These are phyloP conservation scores for Microsporum audouinii DNA, from an alignment of 2,329 filamentous ascomycete species.

Conservation along the genomic window DNA sequence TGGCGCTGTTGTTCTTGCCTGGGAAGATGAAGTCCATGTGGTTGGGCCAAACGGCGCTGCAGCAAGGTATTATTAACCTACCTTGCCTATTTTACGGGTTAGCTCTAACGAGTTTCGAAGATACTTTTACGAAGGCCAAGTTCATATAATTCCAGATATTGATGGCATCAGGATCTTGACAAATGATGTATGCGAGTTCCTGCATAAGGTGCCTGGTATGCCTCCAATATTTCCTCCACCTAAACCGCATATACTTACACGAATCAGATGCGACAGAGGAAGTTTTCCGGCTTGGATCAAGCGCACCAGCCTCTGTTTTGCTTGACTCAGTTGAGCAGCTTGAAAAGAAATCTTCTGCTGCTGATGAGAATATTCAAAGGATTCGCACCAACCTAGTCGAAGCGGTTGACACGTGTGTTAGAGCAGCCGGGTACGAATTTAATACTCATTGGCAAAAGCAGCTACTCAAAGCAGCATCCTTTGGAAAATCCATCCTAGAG, in stretches of 20 bases:
- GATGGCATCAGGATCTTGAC: constrained; percentile 87
- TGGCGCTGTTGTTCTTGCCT: constrained; percentile 83
- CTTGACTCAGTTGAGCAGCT: constrained; percentile 85
- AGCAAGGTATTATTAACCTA: constrained; percentile 38
- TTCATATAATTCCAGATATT: constrained; percentile 76
- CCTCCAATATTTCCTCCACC: constrained; percentile 1
- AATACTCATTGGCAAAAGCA: constrained; percentile 88
- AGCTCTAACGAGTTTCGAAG: constrained; percentile 28
- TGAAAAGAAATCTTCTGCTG: constrained; percentile 88
- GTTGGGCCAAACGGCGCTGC: constrained; percentile 74
- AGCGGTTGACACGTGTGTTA: constrained; percentile 86
- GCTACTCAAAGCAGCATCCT: constrained; percentile 88
- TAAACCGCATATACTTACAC: constrained; percentile 4
- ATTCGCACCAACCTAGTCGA: constrained; percentile 80
- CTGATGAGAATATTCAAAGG: constrained; percentile 92
- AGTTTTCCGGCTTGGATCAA: constrained; percentile 78
- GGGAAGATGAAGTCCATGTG: constrained; percentile 95
- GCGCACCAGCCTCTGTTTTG: constrained; percentile 80
- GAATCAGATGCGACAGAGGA: constrained; percentile 62
- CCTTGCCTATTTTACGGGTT: background rate
- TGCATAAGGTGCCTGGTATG: constrained; percentile 73
- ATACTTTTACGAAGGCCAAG: constrained; percentile 81
- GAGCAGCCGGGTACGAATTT: constrained; percentile 86
- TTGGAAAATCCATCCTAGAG: constrained; percentile 93
- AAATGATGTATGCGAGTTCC: constrained; percentile 89